A percentile compares a stretch with the other conserved stretches of the same genome.
phyloP scores from a whole-genome alignment of 1,284 basidiomycete genomes.

The Anthracocystis setariae region DNA sequence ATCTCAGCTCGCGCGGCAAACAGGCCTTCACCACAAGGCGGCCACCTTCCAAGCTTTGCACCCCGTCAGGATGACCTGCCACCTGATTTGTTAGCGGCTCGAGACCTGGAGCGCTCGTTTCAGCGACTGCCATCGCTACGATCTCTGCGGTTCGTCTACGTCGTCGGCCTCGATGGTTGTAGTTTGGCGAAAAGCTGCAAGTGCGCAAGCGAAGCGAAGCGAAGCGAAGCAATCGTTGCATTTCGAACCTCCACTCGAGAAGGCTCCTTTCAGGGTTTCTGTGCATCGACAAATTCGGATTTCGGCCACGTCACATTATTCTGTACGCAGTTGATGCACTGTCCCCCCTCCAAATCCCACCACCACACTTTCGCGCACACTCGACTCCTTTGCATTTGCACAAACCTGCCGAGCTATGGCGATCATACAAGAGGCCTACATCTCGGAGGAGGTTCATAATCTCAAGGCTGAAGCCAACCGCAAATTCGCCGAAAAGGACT shows the following conservation, averaged over 20 bases:
- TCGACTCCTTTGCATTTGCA: neutral
- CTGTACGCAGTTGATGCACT: too few species aligned
- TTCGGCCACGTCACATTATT: neutral
- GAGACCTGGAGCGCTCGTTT: conserved; percentile 5
- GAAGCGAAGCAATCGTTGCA: too few species aligned
- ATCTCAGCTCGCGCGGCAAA: conserved; percentile 77
- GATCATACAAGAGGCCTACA: conserved; percentile 26
- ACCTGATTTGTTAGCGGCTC: conserved; percentile 76
- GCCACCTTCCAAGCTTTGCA: conserved; percentile 79
- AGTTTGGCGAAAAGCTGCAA: neutral
- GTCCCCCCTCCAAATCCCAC: neutral
- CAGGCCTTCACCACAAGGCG: conserved; percentile 86
- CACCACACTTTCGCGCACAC: too few species aligned
- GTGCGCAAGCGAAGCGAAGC: too few species aligned
- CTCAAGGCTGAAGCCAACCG: conserved; percentile 53
- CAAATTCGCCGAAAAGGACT: conserved; percentile 38
- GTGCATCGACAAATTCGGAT: neutral
- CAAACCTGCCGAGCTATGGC: conserved; percentile 14
- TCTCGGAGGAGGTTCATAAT: conserved; percentile 40
- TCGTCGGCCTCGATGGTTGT: too few species aligned
- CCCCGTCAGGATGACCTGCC: conserved; percentile 81
- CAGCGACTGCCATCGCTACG: neutral
- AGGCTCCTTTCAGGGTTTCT: neutral
- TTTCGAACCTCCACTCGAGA: conserved; percentile 2
- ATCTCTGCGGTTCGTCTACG: too few species aligned